These are phyloP conservation scores for Phytopythium cucurbitacearum DNA, from an alignment of 352 stramenopile genomes.

Conservation along the genomic window DNA sequence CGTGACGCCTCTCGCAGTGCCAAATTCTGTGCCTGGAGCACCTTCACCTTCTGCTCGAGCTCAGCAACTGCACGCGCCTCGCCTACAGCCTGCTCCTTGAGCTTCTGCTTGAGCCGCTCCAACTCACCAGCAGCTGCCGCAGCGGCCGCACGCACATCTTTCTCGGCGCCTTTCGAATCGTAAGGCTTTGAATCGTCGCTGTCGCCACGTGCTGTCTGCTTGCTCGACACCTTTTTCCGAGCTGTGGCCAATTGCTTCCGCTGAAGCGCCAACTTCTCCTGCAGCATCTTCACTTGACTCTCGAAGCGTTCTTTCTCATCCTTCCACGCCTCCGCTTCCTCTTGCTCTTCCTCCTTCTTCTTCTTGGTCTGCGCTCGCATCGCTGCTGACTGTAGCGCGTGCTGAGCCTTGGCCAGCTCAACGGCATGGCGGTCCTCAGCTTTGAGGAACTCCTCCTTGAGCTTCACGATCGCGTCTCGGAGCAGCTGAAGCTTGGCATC, in stretches of 20 bases:
- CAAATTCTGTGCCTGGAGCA: constrained; percentile 77
- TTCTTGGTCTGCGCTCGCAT: constrained; percentile 27
- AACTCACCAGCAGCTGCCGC: constrained; percentile 36
- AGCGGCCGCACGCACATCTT: constrained; percentile 8
- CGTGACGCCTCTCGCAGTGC: constrained; percentile 51
- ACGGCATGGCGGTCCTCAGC: constrained; percentile 77
- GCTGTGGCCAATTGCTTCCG: constrained; percentile 14
- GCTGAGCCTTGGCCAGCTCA: constrained; percentile 55
- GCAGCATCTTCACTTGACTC: constrained; percentile 52
- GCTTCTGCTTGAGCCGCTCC: constrained; percentile 39
- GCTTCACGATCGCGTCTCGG: constrained; percentile 73
- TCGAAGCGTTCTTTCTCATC: constrained; percentile 53
- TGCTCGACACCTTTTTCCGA: constrained; percentile 11
- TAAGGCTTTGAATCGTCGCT: constrained; percentile 11
- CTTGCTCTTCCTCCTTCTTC: constrained; percentile 30
- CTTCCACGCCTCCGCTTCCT: constrained; percentile 30
- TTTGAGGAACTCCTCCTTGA: constrained; percentile 90
- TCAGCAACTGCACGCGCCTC: constrained; percentile 45
- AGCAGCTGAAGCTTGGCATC: constrained; percentile 65
- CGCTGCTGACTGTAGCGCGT: constrained; percentile 12
- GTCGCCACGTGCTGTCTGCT: constrained; percentile 10
- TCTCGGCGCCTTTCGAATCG: constrained; percentile 19
- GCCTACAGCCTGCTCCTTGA: constrained; percentile 55
- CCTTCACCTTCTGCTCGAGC: constrained; percentile 63
- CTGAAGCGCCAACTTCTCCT: constrained; percentile 50